phyloP scores from a whole-genome alignment of 768 basidiomycete genomes.

The Mycena chlorophos region DNA sequence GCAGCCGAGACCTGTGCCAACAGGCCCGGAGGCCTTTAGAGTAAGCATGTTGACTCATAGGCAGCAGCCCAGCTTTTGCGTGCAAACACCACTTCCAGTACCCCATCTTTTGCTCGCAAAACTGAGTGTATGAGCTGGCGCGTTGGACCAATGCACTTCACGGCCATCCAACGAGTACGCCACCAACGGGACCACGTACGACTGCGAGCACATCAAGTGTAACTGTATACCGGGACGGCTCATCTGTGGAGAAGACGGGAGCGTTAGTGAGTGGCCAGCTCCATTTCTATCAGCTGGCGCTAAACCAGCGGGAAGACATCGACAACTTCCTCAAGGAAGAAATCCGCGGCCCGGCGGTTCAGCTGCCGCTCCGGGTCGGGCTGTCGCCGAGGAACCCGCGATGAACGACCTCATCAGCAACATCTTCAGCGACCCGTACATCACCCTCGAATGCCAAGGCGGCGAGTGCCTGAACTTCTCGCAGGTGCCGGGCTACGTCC shows the following conservation, averaged over 20 bases:
- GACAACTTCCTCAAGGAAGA: constrained; percentile 87
- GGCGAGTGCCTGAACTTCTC: constrained; percentile 95
- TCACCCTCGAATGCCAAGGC: constrained; percentile 81
- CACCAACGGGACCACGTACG: constrained; percentile 72
- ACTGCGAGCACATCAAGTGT: constrained; percentile 84
- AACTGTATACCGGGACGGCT: constrained; percentile 92
- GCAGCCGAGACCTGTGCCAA: no score
- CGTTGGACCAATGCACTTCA: constrained; percentile 68
- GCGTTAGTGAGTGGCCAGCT: constrained; percentile 63
- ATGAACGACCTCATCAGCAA: constrained; percentile 95
- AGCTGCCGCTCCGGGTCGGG: constrained; percentile 69
- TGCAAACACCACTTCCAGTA: no score
- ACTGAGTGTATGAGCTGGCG: no score
- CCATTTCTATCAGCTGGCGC: not conserved
- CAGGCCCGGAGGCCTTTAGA: no score
- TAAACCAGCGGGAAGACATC: constrained; percentile 60
- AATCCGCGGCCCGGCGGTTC: constrained; percentile 92
- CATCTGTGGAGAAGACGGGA: constrained; percentile 94
- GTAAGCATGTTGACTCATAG: no score
- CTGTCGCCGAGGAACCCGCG: constrained; percentile 86
- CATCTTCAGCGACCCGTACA: constrained; percentile 90
- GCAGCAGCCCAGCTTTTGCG: no score
- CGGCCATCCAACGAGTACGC: constrained; percentile 51
- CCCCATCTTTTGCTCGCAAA: no score
- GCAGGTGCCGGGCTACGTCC: constrained; percentile 93